Conservation (phyloP, 805 yeast genomes). For the Komagataella pseudopastoris region DNA sequence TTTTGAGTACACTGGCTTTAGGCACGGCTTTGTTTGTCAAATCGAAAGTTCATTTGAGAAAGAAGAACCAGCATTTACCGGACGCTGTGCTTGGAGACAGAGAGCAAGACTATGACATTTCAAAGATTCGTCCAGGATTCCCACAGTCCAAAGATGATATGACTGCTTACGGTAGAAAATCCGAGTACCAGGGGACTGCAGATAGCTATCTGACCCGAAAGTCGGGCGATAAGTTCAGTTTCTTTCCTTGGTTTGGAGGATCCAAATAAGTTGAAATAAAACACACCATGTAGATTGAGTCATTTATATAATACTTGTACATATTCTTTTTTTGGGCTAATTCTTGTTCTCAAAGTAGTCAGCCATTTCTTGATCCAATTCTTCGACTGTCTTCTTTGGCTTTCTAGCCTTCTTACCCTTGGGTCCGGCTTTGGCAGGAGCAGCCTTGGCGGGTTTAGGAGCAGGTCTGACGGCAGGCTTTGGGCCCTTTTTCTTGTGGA, state of each 20-base stretch:
- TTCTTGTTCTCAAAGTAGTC: constrained; percentile 63
- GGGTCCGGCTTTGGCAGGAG: constrained; percentile 20
- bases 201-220: constrained; percentile 36
- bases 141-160: background rate
- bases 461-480: constrained; percentile 43
- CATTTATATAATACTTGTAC: background rate
- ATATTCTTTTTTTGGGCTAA: constrained; percentile 9
- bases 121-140: constrained; percentile 40
- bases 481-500: constrained; percentile 18
- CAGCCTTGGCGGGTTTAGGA: constrained; percentile 11
- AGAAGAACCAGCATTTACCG: constrained; percentile 18
- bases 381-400: constrained; percentile 68
- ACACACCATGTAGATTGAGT: background rate
- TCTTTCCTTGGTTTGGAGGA: constrained; percentile 5
- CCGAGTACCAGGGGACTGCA: constrained; percentile 60
- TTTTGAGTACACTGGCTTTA: constrained; percentile 14
- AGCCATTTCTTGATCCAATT: constrained; percentile 96
- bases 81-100: constrained; percentile 15
- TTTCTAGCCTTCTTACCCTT: constrained; percentile 27
- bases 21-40: constrained; percentile 20
- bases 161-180: constrained; percentile 31
- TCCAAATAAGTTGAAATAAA: background rate
- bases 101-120: constrained; percentile 13
- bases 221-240: constrained; percentile 20
- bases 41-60: constrained; percentile 19